phyloP scores from a whole-genome alignment of 768 basidiomycete species.

The Favolaschia claudopus region DNA sequence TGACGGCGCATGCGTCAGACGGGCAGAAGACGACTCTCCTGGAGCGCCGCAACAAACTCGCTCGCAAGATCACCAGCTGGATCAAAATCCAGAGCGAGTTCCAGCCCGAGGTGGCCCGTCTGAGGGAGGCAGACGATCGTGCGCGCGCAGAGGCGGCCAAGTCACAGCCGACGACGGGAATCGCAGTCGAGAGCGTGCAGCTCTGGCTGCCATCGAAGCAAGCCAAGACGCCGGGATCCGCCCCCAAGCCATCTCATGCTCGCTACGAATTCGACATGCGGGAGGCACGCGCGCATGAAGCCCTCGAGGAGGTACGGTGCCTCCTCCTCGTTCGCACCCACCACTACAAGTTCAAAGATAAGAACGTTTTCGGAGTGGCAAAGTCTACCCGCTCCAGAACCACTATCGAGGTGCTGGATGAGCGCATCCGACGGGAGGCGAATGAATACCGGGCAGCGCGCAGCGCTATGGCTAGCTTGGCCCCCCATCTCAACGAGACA shows the following conservation, averaged over 20 bases:
- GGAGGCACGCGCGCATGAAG: neutral
- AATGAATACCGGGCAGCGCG: neutral
- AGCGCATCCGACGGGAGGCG: neutral
- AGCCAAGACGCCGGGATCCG: neutral
- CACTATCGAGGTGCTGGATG: neutral
- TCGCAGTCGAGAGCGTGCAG: neutral
- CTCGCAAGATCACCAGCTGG: neutral
- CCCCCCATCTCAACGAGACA: neutral
- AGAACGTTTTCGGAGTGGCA: neutral
- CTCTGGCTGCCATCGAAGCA: neutral
- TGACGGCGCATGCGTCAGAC: neutral
- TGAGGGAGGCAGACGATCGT: neutral
- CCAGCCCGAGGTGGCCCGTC: too few relatives aligned
- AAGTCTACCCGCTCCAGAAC: neutral
- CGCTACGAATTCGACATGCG: neutral
- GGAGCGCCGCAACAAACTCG: neutral
- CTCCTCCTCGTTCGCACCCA: neutral
- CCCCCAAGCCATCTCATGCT: neutral
- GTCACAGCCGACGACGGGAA: neutral
- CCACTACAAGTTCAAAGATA: neutral
- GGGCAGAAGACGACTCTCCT: neutral
- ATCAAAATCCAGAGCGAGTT: neutral
- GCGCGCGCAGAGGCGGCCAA: neutral
- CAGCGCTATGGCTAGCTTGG: neutral
- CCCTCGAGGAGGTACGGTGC: neutral